Conservation (phyloP, 768 basidiomycete species). For the Suillus tomentosus region DNA sequence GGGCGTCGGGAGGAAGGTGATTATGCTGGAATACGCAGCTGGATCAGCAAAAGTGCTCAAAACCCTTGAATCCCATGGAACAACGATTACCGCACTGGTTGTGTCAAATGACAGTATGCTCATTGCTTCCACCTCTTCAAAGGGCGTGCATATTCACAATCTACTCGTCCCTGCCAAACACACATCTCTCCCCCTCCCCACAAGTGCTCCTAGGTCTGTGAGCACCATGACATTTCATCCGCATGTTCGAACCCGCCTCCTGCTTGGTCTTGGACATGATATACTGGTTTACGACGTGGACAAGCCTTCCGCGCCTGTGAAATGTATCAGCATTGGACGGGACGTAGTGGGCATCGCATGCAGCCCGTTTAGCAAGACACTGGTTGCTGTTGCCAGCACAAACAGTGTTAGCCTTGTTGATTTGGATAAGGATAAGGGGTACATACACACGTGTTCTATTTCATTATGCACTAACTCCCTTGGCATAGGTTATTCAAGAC, state of each 20-base stretch:
- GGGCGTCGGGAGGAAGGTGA: slow-evolving; percentile 45
- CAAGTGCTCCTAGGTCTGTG: slow-evolving; percentile 35
- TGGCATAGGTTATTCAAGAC: slow-evolving; percentile 56
- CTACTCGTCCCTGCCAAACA: slow-evolving; percentile 51
- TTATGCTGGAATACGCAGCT: slow-evolving; percentile 50
- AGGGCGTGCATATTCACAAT: slow-evolving; percentile 61
- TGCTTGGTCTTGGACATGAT: slow-evolving; percentile 54
- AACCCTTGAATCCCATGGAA: slow-evolving; percentile 55
- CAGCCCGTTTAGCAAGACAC: slow-evolving; percentile 77
- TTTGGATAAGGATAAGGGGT: slow-evolving; percentile 77
- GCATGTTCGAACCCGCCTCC: slow-evolving; percentile 59
- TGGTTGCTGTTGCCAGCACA: slow-evolving; percentile 56
- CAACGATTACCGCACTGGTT: slow-evolving; percentile 52
- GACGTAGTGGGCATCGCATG: slow-evolving; percentile 58
- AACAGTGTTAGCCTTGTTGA: slow-evolving; percentile 65
- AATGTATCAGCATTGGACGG: slow-evolving; percentile 46
- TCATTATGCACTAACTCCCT: slow-evolving; percentile 9
- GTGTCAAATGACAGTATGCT: slow-evolving; percentile 59
- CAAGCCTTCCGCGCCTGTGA: slow-evolving; percentile 56
- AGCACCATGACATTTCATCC: slow-evolving; percentile 61
- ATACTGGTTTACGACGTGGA: slow-evolving; percentile 65
- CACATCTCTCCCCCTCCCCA: slow-evolving; percentile 51
- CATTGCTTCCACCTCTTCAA: slow-evolving; percentile 56
- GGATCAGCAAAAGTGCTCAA: slow-evolving; percentile 42
- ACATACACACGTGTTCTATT: slow-evolving; percentile 18